Evolutionary conservation across 257 asterid genomes (phyloP).

Genomic region (Solanum bulbocastanum): DNA sequence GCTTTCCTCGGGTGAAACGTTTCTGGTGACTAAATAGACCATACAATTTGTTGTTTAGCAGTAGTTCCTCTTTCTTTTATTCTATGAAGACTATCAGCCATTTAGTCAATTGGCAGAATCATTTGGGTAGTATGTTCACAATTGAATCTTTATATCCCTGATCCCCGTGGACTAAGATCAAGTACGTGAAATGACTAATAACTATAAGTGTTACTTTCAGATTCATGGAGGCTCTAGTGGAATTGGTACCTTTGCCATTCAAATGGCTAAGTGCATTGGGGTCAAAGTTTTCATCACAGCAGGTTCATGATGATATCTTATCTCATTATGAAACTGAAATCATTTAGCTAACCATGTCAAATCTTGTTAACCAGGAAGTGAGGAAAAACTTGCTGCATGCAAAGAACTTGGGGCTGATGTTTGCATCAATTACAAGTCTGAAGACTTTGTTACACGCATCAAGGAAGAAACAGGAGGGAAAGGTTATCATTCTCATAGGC

Average conservation of each 20-base stretch:
- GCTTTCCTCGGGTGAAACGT: constrained; percentile 60
- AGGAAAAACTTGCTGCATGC: constrained; percentile 86
- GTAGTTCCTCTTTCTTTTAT: neutral
- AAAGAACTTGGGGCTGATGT: constrained; percentile 91
- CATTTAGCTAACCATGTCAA: neutral
- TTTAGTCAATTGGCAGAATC: neutral
- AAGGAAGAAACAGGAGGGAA: constrained; percentile 92
- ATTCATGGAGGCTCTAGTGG: constrained; percentile 99
- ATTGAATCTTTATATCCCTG: neutral
- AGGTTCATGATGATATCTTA: constrained; percentile 31
- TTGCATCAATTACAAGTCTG: constrained; percentile 87
- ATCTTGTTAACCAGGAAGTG: constrained; percentile 50
- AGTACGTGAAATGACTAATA: neutral
- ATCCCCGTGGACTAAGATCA: neutral
- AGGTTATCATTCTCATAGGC: constrained; percentile 25
- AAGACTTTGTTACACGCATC: constrained; percentile 78
- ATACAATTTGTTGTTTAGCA: neutral
- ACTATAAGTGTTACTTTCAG: constrained; percentile 27
- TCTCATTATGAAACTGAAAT: neutral
- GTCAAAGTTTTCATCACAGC: constrained; percentile 79
- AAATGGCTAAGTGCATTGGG: constrained; percentile 70
- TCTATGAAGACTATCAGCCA: neutral
- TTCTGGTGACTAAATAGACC: constrained; percentile 45
- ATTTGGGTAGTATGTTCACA: neutral
- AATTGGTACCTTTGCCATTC: constrained; percentile 96